Conservation (phyloP, 2,329 filamentous ascomycete species). For the Emydomyces testavorans region DNA sequence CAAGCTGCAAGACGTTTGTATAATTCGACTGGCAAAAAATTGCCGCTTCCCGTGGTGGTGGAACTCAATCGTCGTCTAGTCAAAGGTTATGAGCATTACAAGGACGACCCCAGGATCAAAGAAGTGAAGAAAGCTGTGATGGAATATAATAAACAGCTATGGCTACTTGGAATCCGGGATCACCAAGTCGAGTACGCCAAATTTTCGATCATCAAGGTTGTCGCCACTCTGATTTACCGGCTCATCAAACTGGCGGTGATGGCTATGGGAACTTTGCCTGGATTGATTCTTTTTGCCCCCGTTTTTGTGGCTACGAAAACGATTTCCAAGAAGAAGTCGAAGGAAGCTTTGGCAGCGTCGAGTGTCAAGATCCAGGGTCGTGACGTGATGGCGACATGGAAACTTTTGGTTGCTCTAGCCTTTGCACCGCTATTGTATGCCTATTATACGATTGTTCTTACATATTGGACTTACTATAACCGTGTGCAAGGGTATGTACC, state of each 20-base stretch:
- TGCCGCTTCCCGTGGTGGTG: conserved; percentile 82
- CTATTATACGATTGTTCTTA: conserved; percentile 63
- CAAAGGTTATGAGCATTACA: conserved; percentile 83
- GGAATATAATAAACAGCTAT: conserved; percentile 76
- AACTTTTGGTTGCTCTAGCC: conserved; percentile 74
- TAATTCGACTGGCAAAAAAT: conserved; percentile 85
- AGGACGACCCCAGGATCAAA: conserved; percentile 75
- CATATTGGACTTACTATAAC: conserved; percentile 68
- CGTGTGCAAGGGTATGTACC: conserved; percentile 74
- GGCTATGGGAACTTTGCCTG: conserved; percentile 70
- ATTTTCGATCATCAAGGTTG: conserved; percentile 64
- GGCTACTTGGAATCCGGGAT: conserved; percentile 76
- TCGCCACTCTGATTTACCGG: conserved; percentile 68
- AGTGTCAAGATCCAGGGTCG: conserved; percentile 79
- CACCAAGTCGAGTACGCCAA: conserved; percentile 90
- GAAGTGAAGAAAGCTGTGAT: conserved; percentile 63
- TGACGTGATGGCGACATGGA: conserved; percentile 91
- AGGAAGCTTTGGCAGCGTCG: conserved; percentile 70
- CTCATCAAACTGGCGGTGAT: conserved; percentile 65
- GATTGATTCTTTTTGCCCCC: conserved; percentile 74
- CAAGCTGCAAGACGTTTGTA: conserved; percentile 89
- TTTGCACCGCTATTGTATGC: conserved; percentile 73
- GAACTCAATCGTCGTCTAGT: conserved; percentile 87
- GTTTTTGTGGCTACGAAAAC: conserved; percentile 75
- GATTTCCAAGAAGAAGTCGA: conserved; percentile 71